Base-by-base conservation (phyloP, 805 yeast genomes). In the Cyberlindnera bimundalis region DNA sequence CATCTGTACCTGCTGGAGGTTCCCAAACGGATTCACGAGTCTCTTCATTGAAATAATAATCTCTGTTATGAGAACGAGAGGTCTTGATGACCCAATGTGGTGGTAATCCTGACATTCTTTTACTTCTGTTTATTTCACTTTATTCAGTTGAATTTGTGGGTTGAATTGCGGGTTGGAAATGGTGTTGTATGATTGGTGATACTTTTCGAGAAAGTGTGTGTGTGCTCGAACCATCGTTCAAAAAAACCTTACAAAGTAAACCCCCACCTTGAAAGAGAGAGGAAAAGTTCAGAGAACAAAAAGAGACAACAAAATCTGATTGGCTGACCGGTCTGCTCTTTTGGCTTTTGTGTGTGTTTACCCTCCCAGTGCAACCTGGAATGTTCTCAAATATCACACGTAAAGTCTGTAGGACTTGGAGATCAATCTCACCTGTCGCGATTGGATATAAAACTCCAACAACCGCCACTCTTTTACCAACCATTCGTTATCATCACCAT, bases 11-110 rank as follows among this genome's bases (percentile, higher is more conserved):
- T 36, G 68, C 76, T 3, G 99, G 99, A 10, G 95, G 85, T 41
- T 82, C 90, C 99, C 99, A 93, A 28, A 79, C 71, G 0, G 96
- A 84, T 58, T 81, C 81, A 33, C 78, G 73, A 2, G 89, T 79
- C 30, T 71, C 70, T 21, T 79, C 76, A 58, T 90, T 79, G 65
- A 74, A 81, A 64, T 70, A 93, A 66, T 93, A 93, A 45, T 91
- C 96, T 52, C 87, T 76, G 55, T 85, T 78, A 58, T 86, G 88
- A 13, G 93, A 81, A 46, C 79, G 78, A 30, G 96, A 87, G 40
- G 78, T 74, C 45, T 79, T 74, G 33, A 93, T 76, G 29, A 82
- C 78, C 98, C 99, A 93, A 34, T 84, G 79, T 27, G 71, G 67
- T 25, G 97, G 96, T 40, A 93, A 73, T 11, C 99, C 99, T 27